A percentile compares a stretch with the other conserved stretches of the same genome.
Evolutionary conservation across 257 asterid genomes (phyloP).

Genomic region (Leptodermis oblonga): DNA sequence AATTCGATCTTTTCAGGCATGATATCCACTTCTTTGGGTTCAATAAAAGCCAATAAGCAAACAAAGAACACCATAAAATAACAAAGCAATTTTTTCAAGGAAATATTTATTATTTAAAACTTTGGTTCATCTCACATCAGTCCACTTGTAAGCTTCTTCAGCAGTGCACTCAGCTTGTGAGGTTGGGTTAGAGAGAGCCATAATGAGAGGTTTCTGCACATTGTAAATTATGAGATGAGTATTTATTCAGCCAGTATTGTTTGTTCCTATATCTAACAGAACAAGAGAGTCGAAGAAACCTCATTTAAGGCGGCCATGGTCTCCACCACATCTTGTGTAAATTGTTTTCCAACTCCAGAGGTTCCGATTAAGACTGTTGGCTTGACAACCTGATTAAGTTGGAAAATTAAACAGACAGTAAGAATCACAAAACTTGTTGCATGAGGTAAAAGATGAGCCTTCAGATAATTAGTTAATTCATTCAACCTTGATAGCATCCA

Average conservation of each 20-base stretch:
- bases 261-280: neutral
- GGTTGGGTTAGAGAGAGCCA: conserved; percentile 98
- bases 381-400: conserved; percentile 58
- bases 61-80: neutral
- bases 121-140: conserved; percentile 45
- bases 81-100: neutral
- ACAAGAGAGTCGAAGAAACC: conserved; percentile 35
- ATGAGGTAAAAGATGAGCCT: neutral
- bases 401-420: conserved; percentile 8
- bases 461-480: conserved; percentile 3
- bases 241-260: neutral
- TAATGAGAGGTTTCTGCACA: conserved; percentile 79
- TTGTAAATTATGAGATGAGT: conserved; percentile 21
- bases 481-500: conserved; percentile 84
- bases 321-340: conserved; percentile 87
- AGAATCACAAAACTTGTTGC: neutral
- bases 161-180: conserved; percentile 99
- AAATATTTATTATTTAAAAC: neutral
- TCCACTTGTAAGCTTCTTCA: conserved; percentile 91
- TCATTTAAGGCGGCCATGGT: conserved; percentile 69
- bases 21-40: neutral
- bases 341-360: conserved; percentile 81
- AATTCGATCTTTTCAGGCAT: neutral
- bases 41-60: neutral
- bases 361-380: conserved; percentile 90